These are phyloP conservation scores for Cucurbita argyrosperma DNA, from an alignment of 306 rosid species.

Conservation along the genomic window DNA sequence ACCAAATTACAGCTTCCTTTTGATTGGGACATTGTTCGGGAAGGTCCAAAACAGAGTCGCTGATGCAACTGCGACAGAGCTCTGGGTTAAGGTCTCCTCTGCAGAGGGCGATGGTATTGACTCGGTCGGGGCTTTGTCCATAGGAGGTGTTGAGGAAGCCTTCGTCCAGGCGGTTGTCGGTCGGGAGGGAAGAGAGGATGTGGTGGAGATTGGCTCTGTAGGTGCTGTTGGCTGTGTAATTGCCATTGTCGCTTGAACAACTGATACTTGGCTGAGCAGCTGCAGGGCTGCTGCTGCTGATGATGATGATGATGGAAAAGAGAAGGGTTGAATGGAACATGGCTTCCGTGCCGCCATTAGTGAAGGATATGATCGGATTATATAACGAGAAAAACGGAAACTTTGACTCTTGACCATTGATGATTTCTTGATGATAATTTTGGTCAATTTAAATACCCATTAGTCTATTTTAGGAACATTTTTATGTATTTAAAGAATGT, in stretches of 20 bases:
- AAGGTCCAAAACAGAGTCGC: constrained; percentile 16
- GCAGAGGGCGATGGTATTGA: constrained; percentile 25
- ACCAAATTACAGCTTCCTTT: constrained; percentile 28
- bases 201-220: constrained; percentile 27
- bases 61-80: constrained; percentile 29
- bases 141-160: constrained; percentile 27
- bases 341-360: background rate
- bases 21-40: constrained; percentile 21
- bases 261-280: background rate
- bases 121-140: constrained; percentile 10
- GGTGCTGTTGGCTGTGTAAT: constrained; percentile 30
- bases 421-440: background rate
- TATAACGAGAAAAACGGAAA: background rate
- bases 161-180: background rate
- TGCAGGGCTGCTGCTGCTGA: background rate
- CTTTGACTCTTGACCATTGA: background rate
- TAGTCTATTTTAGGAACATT: background rate
- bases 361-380: background rate
- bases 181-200: constrained; percentile 28
- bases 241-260: constrained; percentile 9
- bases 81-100: constrained; percentile 27
- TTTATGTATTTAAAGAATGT: background rate
- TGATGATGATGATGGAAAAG: background rate
- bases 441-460: background rate
- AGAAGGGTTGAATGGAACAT: background rate